Evolutionary conservation across 176 grass and related monocot genomes (phyloP), one percentile per base, ranked within the genome.

Genomic region (Luzula sylvatica): DNA sequence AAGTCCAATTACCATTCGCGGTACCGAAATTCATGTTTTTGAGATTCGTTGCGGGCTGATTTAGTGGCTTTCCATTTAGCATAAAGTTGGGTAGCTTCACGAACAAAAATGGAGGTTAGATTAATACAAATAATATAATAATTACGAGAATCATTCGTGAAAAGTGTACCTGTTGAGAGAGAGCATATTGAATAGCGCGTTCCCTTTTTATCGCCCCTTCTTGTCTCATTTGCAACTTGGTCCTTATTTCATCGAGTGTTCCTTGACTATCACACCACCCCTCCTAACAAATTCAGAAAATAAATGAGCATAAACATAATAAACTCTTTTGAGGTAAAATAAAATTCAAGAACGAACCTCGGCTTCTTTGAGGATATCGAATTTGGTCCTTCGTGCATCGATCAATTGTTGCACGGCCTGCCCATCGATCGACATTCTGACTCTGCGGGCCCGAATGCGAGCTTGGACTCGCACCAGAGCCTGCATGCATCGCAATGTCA

Each of bases 401-500:
- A 96, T 45, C 23, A 89, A 65, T 71, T 76, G 71, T 79, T 90
- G 92, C 41, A 96, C 92, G 7, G 85, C 92, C 68, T 80, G 92
- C 3, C 92, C 92, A 23, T 96, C 85, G 16, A 80, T 79, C 20
- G 92, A 96, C 77, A 96, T 73, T 21, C 92, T 78, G 42, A 96
- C 92, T 12, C 81, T 80, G 46, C 81, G 64, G 0, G 92, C 85
- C n/a, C 92, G 66, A 57, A 96, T 85, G 64, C 71, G 85, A 17
- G 92, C 92, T 65, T 96, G 92, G 26, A 96, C 92, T 20, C 92
- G 63, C n/a, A 96, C 92, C 25, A 96, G 74, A 13, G 92, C 92
- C 81, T 96, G 92, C 92, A 96, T 90, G 65, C 92, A 96, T 32
- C 85, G 77, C 5, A 98, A 82, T 14, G 92, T 98, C 60, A 83